Conservation (phyloP, 768 basidiomycete species). For the Rhizopogon salebrosus region DNA sequence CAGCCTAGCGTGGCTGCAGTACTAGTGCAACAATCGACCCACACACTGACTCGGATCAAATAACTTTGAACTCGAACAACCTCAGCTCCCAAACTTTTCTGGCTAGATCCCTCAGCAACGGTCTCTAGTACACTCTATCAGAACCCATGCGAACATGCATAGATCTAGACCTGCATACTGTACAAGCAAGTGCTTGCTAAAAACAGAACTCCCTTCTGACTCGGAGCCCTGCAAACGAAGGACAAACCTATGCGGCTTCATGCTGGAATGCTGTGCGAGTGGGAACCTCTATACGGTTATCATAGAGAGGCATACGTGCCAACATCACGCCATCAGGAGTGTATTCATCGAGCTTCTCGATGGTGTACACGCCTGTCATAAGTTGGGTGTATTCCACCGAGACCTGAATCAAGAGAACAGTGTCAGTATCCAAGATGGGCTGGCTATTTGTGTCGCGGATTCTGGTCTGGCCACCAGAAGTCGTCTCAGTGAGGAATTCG, state of each 20-base stretch:
- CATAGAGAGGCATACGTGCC: conserved; percentile 47
- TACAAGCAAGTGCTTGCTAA: conserved; percentile 75
- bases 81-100: conserved; percentile 51
- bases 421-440: conserved; percentile 50
- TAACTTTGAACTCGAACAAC: too few relatives aligned
- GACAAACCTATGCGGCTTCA: conserved; percentile 57
- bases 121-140: conserved; percentile 39
- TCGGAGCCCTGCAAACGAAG: too few relatives aligned
- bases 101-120: conserved; percentile 49
- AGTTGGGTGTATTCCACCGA: conserved; percentile 69
- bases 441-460: conserved; percentile 60
- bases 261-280: conserved; percentile 50
- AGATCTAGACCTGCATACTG: too few relatives aligned
- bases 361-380: conserved; percentile 72
- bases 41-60: too few relatives aligned
- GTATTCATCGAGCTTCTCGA: conserved; percentile 79
- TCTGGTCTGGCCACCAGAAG: conserved; percentile 66
- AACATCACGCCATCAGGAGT: conserved; percentile 57
- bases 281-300: conserved; percentile 76
- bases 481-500: conserved; percentile 41
- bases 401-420: conserved; percentile 88
- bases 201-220: conserved; percentile 47
- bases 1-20: too few relatives aligned
- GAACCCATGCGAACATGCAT: conserved; percentile 32
- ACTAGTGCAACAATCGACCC: too few relatives aligned